Evolutionary conservation across 176 grass and related monocot genomes (phyloP).

Genomic region (Musa schizocarpa): DNA sequence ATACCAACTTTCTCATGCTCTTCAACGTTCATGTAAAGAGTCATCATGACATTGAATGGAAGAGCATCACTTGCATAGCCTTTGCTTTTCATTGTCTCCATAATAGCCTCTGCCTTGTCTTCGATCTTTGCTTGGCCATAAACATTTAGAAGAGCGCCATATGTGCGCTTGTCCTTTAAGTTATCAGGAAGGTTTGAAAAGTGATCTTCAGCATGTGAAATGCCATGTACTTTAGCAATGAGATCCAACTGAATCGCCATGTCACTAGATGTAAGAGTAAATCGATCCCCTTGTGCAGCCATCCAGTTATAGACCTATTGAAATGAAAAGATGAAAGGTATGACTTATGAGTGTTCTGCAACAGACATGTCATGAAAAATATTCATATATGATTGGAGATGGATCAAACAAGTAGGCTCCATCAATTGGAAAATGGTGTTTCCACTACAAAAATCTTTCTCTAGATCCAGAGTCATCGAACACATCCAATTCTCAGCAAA

Average conservation of each 20-base stretch:
- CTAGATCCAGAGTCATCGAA: neutral
- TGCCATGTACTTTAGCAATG: constrained; percentile 57
- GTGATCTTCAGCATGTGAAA: constrained; percentile 55
- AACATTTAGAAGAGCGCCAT: constrained; percentile 82
- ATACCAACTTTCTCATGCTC: constrained; percentile 41
- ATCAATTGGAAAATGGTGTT: neutral
- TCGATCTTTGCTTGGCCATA: constrained; percentile 65
- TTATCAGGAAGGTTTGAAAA: constrained; percentile 60
- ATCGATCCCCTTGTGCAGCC: constrained; percentile 46
- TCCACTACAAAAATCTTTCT: neutral
- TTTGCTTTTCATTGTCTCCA: constrained; percentile 60
- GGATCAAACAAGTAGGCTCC: neutral
- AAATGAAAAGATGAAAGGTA: neutral
- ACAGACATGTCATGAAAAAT: neutral
- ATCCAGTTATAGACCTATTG: constrained; percentile 84
- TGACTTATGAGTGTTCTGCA: neutral
- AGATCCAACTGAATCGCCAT: constrained; percentile 85
- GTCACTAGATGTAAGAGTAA: constrained; percentile 49
- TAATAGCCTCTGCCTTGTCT: constrained; percentile 56
- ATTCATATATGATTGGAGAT: neutral
- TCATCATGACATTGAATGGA: constrained; percentile 89
- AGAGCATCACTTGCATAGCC: constrained; percentile 54
- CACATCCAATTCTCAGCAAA: neutral
- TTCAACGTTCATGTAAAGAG: constrained; percentile 61
- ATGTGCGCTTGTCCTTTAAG: constrained; percentile 67